Evolutionary conservation across 2,329 filamentous ascomycete genomes (phyloP).

Genomic region (Diaporthe australafricana): DNA sequence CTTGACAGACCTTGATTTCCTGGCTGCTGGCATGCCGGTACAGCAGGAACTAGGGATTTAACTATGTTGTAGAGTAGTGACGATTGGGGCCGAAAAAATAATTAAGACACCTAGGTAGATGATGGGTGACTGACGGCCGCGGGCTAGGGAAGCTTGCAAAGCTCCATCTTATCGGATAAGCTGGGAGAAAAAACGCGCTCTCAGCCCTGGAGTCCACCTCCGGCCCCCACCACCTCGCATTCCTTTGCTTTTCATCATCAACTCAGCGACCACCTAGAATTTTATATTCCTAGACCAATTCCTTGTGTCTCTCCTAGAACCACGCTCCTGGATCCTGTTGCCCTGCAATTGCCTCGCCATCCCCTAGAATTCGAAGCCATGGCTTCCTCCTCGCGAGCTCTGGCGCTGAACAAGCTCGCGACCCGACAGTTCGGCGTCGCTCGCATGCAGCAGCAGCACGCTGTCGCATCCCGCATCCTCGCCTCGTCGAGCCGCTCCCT

Average conservation of each 20-base stretch:
- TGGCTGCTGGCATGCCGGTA: neutral
- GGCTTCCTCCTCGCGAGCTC: constrained; percentile 48
- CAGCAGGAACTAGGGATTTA: neutral
- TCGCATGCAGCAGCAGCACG: constrained; percentile 38
- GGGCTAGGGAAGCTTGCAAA: neutral
- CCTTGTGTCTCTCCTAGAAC: neutral
- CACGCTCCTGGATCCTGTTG: constrained; percentile 11
- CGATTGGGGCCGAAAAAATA: neutral
- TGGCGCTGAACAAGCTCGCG: constrained; percentile 46
- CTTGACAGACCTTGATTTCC: constrained; percentile 2
- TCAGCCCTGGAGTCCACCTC: constrained; percentile 9
- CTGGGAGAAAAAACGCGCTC: constrained; percentile 35
- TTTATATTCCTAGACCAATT: constrained; percentile 8
- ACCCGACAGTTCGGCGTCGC: constrained; percentile 44
- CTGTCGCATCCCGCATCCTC: constrained; percentile 43
- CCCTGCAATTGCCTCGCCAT: constrained; percentile 13
- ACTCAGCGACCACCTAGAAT: neutral
- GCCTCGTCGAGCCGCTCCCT: constrained; percentile 41
- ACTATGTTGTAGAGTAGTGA: neutral
- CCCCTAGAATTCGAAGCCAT: constrained; percentile 42
- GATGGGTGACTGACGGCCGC: constrained; percentile 22
- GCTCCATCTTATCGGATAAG: constrained; percentile 31
- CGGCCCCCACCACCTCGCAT: constrained; percentile 15
- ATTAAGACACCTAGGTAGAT: neutral
- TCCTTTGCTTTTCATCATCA: constrained; percentile 32